Evolutionary conservation across 1,139 yeast genomes (phyloP).

Genomic region (Taphrina sp.): DNA sequence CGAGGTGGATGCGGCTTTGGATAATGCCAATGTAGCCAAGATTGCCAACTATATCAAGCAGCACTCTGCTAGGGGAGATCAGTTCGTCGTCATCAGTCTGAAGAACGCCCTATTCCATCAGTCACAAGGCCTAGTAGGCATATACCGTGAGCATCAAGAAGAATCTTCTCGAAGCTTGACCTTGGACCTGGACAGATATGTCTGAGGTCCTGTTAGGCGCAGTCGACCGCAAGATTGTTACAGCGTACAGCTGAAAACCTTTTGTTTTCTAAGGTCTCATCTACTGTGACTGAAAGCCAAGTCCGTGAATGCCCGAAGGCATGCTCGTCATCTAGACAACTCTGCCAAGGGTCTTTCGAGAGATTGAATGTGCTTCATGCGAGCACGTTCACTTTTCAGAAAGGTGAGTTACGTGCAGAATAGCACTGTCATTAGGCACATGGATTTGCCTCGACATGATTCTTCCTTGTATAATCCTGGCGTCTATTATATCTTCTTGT

Average conservation of each 20-base stretch:
- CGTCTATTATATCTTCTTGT: too few relatives aligned
- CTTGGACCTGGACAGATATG: slow-evolving; percentile 49
- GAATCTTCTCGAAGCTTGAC: slow-evolving; percentile 77
- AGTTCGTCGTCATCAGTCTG: slow-evolving; percentile 88
- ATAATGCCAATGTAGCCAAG: slow-evolving; percentile 77
- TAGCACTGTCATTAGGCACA: too few relatives aligned
- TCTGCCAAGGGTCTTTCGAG: neutral
- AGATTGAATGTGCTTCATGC: neutral
- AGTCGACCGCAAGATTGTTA: neutral
- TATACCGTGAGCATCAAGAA: slow-evolving; percentile 76
- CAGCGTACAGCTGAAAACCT: too few relatives aligned
- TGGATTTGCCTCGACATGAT: too few relatives aligned
- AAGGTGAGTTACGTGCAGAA: too few relatives aligned
- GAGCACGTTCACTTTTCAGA: too few relatives aligned
- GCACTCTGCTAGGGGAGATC: slow-evolving; percentile 76
- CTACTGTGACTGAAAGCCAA: neutral
- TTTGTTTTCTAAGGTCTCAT: neutral
- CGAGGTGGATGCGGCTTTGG: slow-evolving; percentile 97
- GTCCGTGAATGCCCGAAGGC: neutral
- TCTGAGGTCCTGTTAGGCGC: neutral
- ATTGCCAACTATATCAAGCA: slow-evolving; percentile 79
- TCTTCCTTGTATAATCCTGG: too few relatives aligned
- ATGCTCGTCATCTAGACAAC: neutral
- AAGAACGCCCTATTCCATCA: slow-evolving; percentile 83
- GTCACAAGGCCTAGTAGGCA: slow-evolving; percentile 90